Conservation (phyloP, 2,329 filamentous ascomycete species). For the Phaeosphaeria sp. region DNA sequence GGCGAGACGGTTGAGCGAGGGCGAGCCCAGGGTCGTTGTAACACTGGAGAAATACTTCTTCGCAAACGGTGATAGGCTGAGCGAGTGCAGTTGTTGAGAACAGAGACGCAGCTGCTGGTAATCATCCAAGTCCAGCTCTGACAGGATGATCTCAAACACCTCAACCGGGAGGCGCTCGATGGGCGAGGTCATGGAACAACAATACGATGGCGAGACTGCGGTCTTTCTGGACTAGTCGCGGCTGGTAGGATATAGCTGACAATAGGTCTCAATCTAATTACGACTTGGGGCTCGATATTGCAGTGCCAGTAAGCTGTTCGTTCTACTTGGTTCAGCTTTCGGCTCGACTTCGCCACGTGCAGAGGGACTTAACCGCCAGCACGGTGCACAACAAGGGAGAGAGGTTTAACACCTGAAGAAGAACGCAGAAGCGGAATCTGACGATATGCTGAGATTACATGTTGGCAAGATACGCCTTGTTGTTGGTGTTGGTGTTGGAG, state of each 20-base stretch:
- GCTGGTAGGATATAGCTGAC: not conserved
- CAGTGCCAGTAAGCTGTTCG: not conserved
- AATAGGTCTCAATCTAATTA: not conserved
- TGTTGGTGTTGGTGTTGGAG: not conserved
- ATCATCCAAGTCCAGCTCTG: constrained; percentile 19
- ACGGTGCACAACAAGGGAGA: not conserved
- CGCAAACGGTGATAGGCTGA: constrained; percentile 29
- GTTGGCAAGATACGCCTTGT: not conserved
- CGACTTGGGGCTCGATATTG: not conserved
- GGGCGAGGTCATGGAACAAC: constrained; percentile 26
- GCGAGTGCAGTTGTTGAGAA: constrained; percentile 28
- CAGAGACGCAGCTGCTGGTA: constrained; percentile 31
- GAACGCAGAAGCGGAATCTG: not conserved
- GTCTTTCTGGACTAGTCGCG: not conserved
- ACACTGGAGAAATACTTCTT: constrained; percentile 29
- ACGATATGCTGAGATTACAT: not conserved
- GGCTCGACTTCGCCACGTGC: not conserved
- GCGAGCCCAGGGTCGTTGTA: constrained; percentile 29
- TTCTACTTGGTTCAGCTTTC: not conserved
- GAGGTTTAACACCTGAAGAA: not conserved
- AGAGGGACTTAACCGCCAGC: not conserved
- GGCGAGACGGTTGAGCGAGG: constrained; percentile 31
- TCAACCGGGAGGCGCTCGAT: constrained; percentile 39
- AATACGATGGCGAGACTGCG: not conserved
- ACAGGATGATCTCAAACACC: constrained; percentile 34